A percentile compares a stretch with the other conserved stretches of the same genome.
phyloP scores from a whole-genome alignment of 2,329 filamentous ascomycete genomes.

The Calonectria naviculata region DNA sequence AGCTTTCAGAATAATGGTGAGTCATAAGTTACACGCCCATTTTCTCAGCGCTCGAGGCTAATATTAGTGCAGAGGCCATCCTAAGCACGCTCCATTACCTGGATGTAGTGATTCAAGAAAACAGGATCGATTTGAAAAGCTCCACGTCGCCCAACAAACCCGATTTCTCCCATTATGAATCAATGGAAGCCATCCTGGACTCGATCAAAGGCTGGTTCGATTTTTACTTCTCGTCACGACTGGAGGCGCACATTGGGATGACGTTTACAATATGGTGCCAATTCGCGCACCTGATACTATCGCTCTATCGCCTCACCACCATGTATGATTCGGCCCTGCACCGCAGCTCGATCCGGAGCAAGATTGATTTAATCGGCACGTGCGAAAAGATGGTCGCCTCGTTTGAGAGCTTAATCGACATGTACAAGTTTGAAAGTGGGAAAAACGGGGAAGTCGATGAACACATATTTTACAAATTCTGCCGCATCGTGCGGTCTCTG shows the following conservation, averaged over 20 bases:
- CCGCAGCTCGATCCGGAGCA: background rate
- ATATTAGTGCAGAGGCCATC: background rate
- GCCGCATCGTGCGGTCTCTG: background rate
- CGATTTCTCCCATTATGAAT: background rate
- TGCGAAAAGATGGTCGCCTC: background rate
- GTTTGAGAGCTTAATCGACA: background rate
- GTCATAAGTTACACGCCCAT: background rate
- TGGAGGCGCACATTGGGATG: background rate
- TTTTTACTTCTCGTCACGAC: background rate
- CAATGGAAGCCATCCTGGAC: background rate
- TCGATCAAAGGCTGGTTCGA: background rate
- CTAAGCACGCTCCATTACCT: background rate
- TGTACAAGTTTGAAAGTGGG: background rate
- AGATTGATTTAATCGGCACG: background rate
- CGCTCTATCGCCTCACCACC: background rate
- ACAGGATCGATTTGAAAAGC: background rate
- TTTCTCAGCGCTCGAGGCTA: background rate
- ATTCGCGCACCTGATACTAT: background rate
- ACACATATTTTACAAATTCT: background rate
- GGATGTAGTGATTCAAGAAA: background rate
- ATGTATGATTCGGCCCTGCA: background rate
- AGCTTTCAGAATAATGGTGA: background rate
- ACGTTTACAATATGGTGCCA: background rate
- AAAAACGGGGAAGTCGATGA: background rate
- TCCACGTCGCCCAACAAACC: background rate